phyloP scores from a whole-genome alignment of 495 filamentous ascomycete genomes.

The Thermochaetoides thermophila region DNA sequence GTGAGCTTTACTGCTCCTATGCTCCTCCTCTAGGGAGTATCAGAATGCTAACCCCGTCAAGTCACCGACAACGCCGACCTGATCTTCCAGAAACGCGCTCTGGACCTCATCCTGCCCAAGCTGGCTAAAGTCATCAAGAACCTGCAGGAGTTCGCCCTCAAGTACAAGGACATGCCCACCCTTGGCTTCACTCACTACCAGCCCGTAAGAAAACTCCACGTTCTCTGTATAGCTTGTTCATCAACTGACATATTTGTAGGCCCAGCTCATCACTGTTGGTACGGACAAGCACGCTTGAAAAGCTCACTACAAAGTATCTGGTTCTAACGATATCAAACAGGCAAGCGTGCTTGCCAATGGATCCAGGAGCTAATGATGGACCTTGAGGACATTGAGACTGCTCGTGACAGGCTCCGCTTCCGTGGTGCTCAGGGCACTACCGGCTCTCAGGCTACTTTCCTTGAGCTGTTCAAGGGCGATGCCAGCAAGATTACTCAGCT shows the following conservation, averaged over 20 bases:
- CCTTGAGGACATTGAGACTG: conserved; percentile 64
- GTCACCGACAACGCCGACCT: conserved; percentile 81
- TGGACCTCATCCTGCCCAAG: conserved; percentile 72
- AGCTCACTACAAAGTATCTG: neutral
- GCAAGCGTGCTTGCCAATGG: conserved; percentile 63
- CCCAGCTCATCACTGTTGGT: conserved; percentile 55
- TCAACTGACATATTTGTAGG: conserved; percentile 4
- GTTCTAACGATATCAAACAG: too few species aligned
- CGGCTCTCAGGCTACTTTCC: conserved; percentile 50
- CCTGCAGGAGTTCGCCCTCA: conserved; percentile 56
- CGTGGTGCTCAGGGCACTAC: conserved; percentile 38
- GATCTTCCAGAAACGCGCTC: conserved; percentile 59
- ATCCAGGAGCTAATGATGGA: conserved; percentile 82
- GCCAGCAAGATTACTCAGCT: conserved; percentile 62
- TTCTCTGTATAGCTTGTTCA: neutral
- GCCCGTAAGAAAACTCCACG: conserved; percentile 7
- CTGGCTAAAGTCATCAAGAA: conserved; percentile 75
- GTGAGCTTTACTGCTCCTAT: conserved; percentile 7
- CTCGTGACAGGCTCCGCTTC: conserved; percentile 60
- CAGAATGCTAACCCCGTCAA: too few species aligned
- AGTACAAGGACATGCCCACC: conserved; percentile 51
- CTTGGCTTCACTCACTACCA: conserved; percentile 84
- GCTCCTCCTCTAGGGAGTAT: too few species aligned
- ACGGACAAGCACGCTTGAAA: neutral
- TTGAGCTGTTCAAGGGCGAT: conserved; percentile 62